Conservation (phyloP, 345 rosid species). For the Microcos paniculata region DNA sequence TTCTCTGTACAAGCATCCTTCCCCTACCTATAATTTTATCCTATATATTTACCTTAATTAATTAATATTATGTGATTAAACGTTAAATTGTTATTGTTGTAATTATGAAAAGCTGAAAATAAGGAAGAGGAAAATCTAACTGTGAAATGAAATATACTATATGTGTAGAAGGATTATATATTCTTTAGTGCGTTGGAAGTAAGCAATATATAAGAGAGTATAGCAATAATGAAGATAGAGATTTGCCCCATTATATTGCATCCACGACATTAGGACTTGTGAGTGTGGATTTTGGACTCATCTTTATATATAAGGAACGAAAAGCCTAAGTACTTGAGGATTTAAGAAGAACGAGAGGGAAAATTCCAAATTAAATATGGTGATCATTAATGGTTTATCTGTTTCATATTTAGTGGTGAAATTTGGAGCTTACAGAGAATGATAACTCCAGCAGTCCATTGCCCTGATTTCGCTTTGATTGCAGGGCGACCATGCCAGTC, state of each 20-base stretch:
- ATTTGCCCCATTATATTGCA: neutral
- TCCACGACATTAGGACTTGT: neutral
- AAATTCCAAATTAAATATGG: neutral
- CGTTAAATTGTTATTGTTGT: no score
- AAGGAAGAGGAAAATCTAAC: neutral
- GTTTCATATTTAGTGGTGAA: neutral
- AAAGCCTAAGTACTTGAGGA: neutral
- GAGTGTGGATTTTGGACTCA: no score
- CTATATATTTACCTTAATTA: neutral
- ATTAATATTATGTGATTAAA: no score
- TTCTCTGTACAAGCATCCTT: neutral
- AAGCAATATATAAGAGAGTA: slow-evolving; percentile 16
- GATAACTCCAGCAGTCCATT: slow-evolving; percentile 70
- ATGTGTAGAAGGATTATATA: neutral
- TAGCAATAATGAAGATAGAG: neutral
- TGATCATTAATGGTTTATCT: no score
- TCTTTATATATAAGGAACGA: no score
- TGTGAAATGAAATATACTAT: neutral
- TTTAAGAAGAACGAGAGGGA: neutral
- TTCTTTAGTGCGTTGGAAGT: slow-evolving; percentile 18
- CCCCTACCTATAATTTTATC: neutral
- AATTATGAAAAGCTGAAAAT: neutral
- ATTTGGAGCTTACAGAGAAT: slow-evolving; percentile 51
- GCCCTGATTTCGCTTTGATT: slow-evolving; percentile 48
- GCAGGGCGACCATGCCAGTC: slow-evolving; percentile 73